Evolutionary conservation across 345 rosid genomes (phyloP), one percentile per base, ranked within the genome.

Genomic region (Acer saccharum): DNA sequence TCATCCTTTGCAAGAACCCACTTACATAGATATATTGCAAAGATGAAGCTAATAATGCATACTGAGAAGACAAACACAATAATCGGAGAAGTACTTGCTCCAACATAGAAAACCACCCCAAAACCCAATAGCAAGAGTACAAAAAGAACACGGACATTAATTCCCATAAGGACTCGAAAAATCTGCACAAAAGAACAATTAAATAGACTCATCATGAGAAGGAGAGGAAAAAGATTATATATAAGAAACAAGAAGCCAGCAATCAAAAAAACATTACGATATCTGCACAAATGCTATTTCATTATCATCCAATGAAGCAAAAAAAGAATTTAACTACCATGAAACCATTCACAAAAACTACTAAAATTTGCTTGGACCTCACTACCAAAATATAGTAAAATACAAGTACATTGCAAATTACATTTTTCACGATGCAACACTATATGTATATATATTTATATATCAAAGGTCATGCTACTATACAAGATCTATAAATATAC

Each of bases 1-100:
- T 94, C 99, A 80, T 96, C 99, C 91, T 96, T 96, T 12, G 98
- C 82, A 71, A 96, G 90, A 18, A 96, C 99, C 99, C 99, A 96
- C 85, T 92, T 92, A 69, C 97, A 77, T 69, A 96, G 95, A 89
- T 91, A 92, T 55, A 87, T 25, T 10, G 99, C 83, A 61, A 92
- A 83, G 72, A 94, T 83, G 88, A 96, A 94, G 84, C 97, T 88
- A 84, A 88, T 2, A 66, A 92, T 90, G 88, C 99, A 96, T 77
- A 96, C 81, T 23, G 91, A 70, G 87, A 94, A 90, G 87, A 96
- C 98, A 77, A 96, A 96, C 75, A 96, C 93, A 62, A 96, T 92
- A 82, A 96, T 87, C 0, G 94, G 97, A 79, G 99, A 96, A 79
- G 99, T 92, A 35, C 91, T 80, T 16, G 98, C 98, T 80, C 99